phyloP scores from a whole-genome alignment of 2,329 filamentous ascomycete species.

The Alternaria burnsii region DNA sequence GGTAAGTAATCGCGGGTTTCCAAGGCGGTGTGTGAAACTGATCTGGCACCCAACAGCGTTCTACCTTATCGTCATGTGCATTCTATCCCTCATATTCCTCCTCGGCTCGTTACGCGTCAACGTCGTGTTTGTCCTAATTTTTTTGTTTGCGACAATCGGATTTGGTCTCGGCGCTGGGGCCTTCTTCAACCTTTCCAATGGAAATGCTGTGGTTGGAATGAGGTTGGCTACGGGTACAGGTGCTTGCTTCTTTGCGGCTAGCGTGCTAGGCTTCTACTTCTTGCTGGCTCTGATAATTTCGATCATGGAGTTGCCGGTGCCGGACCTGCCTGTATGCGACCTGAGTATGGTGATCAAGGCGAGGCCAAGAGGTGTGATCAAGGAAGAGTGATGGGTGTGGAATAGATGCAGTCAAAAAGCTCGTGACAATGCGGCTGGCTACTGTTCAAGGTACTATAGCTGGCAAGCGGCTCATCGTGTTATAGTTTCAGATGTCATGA shows the following conservation, averaged over 20 bases:
- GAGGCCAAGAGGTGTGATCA: background rate
- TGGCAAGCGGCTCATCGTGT: too few relatives aligned
- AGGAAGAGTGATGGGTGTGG: background rate
- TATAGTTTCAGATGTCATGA: too few relatives aligned
- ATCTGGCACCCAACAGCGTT: conserved; percentile 14
- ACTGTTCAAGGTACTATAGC: too few relatives aligned
- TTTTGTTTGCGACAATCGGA: conserved; percentile 24
- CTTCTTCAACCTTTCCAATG: conserved; percentile 22
- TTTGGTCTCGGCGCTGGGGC: conserved; percentile 27
- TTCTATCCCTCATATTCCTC: conserved; percentile 28
- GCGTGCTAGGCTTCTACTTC: conserved; percentile 26
- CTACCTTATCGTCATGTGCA: conserved; percentile 25
- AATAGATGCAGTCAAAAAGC: background rate
- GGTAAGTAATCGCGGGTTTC: conserved; percentile 6
- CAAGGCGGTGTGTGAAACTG: background rate
- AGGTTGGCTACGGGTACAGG: conserved; percentile 19
- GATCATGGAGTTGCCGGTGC: conserved; percentile 28
- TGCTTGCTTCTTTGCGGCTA: conserved; percentile 25
- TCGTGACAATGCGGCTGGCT: too few relatives aligned
- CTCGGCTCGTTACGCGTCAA: conserved; percentile 25
- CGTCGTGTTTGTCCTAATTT: conserved; percentile 27
- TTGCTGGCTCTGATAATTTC: conserved; percentile 20
- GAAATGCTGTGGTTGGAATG: conserved; percentile 10
- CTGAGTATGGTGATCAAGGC: background rate
- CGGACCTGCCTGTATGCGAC: background rate